Evolutionary conservation across 1,284 basidiomycete species (phyloP).

Genomic region (Ceratobasidium sp.): DNA sequence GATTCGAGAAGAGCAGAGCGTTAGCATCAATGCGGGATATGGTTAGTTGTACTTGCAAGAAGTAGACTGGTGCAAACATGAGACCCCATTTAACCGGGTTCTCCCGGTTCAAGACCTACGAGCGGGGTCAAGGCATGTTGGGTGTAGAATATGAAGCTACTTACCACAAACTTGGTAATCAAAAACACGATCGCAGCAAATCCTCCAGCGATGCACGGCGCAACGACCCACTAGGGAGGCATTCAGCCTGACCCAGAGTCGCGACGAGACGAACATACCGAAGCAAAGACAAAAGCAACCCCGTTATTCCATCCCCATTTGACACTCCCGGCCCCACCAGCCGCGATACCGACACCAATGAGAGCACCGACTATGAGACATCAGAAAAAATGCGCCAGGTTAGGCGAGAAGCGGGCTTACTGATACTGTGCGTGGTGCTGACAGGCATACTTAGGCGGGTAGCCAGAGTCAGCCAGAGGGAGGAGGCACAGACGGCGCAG

Average conservation of each 20-base stretch:
- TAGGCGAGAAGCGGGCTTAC: slow-evolving; percentile 37
- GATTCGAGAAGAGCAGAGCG: neutral
- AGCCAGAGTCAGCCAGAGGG: slow-evolving; percentile 46
- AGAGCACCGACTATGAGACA: slow-evolving; percentile 57
- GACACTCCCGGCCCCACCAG: slow-evolving; percentile 53
- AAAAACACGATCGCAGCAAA: slow-evolving; percentile 56
- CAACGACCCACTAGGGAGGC: slow-evolving; percentile 50
- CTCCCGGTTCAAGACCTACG: slow-evolving; percentile 45
- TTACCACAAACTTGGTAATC: slow-evolving; percentile 48
- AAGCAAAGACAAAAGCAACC: slow-evolving; percentile 54
- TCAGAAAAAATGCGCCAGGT: slow-evolving; percentile 51
- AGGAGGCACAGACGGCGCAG: slow-evolving; percentile 53
- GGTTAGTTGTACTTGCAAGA: slow-evolving; percentile 46
- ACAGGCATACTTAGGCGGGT: slow-evolving; percentile 45
- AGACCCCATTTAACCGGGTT: slow-evolving; percentile 50
- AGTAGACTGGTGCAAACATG: slow-evolving; percentile 50
- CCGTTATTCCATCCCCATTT: slow-evolving; percentile 61
- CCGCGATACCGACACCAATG: slow-evolving; percentile 57
- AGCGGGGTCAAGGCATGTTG: neutral
- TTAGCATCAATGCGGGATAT: neutral
- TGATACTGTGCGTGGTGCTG: slow-evolving; percentile 45
- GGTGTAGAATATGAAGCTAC: neutral
- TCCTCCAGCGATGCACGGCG: slow-evolving; percentile 53
- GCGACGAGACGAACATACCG: slow-evolving; percentile 46
- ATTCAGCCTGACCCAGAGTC: neutral